Conservation (phyloP, 306 rosid species). For the Fragaria iinumae region DNA sequence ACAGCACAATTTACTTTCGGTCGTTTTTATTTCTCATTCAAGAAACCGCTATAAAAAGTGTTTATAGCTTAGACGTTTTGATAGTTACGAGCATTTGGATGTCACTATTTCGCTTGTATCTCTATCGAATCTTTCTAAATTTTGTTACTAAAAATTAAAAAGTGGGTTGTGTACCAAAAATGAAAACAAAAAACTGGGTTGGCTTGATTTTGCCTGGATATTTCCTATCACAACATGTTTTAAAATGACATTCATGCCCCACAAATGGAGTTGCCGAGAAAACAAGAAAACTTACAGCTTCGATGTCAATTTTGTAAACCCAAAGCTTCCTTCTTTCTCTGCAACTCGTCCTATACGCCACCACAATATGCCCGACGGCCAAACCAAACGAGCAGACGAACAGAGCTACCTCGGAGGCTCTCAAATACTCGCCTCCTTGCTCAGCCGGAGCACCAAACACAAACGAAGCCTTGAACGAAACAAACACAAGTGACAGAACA, state of each 20-base stretch:
- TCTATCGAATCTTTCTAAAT: background rate
- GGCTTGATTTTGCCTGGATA: background rate
- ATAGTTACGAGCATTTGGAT: background rate
- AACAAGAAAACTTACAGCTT: slow-evolving; percentile 65
- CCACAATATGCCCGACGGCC: slow-evolving; percentile 80
- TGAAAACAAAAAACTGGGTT: background rate
- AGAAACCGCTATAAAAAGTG: too few species aligned
- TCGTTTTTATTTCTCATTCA: too few species aligned
- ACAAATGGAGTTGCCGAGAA: background rate
- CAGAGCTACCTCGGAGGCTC: slow-evolving; percentile 59
- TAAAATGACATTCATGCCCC: background rate
- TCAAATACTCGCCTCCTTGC: slow-evolving; percentile 36
- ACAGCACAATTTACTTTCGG: too few species aligned
- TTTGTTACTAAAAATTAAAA: background rate
- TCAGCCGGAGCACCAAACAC: slow-evolving; percentile 38
- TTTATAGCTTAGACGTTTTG: background rate
- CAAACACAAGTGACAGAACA: slow-evolving; percentile 64
- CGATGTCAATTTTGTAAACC: slow-evolving; percentile 93
- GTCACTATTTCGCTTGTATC: background rate
- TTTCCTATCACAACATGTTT: background rate
- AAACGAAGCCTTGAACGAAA: slow-evolving; percentile 71
- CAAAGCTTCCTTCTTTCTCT: slow-evolving; percentile 90
- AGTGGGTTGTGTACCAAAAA: background rate
- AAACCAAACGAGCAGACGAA: slow-evolving; percentile 67
- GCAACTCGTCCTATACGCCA: slow-evolving; percentile 94